Evolutionary conservation across 1,284 basidiomycete genomes (phyloP).

Genomic region (Marasmius fiardii): DNA sequence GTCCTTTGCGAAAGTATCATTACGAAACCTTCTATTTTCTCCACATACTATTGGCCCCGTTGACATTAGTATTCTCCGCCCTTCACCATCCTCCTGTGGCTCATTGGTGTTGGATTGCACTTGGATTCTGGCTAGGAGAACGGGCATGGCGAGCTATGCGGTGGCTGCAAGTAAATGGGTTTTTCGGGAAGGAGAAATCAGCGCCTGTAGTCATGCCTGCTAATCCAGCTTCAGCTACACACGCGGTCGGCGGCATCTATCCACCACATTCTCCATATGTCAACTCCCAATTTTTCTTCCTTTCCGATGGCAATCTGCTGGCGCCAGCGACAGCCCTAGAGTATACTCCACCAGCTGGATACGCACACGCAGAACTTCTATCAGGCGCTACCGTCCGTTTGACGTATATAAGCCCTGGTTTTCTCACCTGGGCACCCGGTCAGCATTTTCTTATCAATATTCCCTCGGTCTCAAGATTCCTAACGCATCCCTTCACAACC

Average conservation of each 20-base stretch:
- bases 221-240: neutral
- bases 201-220: conserved; percentile 15
- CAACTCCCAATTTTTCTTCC: conserved; percentile 6
- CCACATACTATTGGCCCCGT: conserved; percentile 65
- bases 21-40: conserved; percentile 79
- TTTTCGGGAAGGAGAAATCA: conserved; percentile 20
- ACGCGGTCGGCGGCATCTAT: conserved; percentile 5
- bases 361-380: conserved; percentile 74
- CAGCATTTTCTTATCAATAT: conserved; percentile 77
- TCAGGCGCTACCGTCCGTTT: conserved; percentile 78
- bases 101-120: conserved; percentile 68
- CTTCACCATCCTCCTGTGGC: conserved; percentile 70
- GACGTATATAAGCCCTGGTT: conserved; percentile 60
- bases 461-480: conserved; percentile 65
- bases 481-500: conserved; percentile 83
- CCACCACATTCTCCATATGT: conserved; percentile 15
- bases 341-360: conserved; percentile 61
- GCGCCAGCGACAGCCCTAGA: conserved; percentile 14
- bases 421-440: conserved; percentile 72
- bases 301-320: conserved; percentile 11
- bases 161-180: conserved; percentile 66
- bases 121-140: conserved; percentile 66
- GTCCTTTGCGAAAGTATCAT: conserved; percentile 59
- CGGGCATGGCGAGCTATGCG: conserved; percentile 57
- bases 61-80: conserved; percentile 59